Evolutionary conservation across 495 filamentous ascomycete species (phyloP).

Genomic region (Aspergillus campestris): DNA sequence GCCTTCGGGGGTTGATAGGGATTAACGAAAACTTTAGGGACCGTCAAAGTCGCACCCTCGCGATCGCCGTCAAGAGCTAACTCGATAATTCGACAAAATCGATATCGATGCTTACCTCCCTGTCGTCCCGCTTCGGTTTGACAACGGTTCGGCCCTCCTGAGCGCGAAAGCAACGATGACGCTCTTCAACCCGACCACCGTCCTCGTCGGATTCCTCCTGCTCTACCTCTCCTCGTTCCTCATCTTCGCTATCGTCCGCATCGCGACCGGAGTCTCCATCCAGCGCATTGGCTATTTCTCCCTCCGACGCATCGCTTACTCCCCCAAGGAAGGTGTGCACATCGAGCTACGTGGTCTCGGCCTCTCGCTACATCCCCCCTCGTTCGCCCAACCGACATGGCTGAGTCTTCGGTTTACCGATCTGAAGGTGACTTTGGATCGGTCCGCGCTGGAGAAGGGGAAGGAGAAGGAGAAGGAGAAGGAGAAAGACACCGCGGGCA

Average conservation of each 20-base stretch:
- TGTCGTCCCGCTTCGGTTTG: constrained; percentile 6
- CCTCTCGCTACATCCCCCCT: constrained; percentile 79
- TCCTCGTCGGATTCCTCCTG: constrained; percentile 74
- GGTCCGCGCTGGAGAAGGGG: constrained; percentile 45
- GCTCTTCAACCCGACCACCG: constrained; percentile 62
- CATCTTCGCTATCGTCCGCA: constrained; percentile 84
- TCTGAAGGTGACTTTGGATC: constrained; percentile 72
- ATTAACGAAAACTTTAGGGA: too few relatives aligned
- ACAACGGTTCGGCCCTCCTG: constrained; percentile 32
- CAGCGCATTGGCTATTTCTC: constrained; percentile 91
- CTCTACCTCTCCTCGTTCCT: constrained; percentile 88
- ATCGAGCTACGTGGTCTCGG: constrained; percentile 87
- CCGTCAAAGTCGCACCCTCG: too few relatives aligned
- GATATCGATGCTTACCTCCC: constrained; percentile 5
- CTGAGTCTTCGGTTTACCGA: constrained; percentile 81
- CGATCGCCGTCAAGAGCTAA: neutral
- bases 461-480: constrained; percentile 18
- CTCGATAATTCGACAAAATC: neutral
- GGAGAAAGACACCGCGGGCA: constrained; percentile 4
- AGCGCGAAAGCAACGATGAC: constrained; percentile 46
- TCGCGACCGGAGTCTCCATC: constrained; percentile 90
- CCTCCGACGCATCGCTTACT: constrained; percentile 79
- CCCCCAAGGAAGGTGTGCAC: constrained; percentile 74
- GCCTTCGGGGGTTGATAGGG: too few relatives aligned
- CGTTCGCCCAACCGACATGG: constrained; percentile 97